Percentiles rank a stretch among this genome's conserved stretches.
Conservation (phyloP, 768 basidiomycete genomes). For the Boletellus ananas region DNA sequence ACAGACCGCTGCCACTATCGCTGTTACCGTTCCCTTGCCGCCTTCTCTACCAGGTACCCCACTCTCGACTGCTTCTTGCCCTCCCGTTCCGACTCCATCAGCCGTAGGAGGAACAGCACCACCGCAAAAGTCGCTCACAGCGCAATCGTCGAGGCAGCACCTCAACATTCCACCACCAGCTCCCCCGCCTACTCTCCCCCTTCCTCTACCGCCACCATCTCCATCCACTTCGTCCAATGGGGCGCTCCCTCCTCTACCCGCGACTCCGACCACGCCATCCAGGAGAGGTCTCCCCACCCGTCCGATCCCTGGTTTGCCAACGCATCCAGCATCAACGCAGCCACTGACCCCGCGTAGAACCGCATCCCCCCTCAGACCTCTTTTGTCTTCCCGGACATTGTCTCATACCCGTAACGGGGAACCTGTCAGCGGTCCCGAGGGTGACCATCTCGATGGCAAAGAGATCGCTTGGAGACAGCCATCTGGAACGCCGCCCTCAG, state of each 20-base stretch:
- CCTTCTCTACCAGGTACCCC: conserved; percentile 20
- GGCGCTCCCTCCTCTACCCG: neutral
- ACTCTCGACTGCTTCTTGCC: conserved; percentile 13
- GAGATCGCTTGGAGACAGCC: conserved; percentile 14
- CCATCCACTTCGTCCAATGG: conserved; percentile 4
- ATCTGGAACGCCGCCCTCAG: conserved; percentile 5
- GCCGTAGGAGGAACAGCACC: neutral
- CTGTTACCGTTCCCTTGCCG: conserved; percentile 12
- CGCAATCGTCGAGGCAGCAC: conserved; percentile 25
- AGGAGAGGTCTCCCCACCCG: conserved; percentile 15
- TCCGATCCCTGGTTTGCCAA: conserved; percentile 14
- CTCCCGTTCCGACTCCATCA: neutral
- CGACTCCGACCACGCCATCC: conserved; percentile 1
- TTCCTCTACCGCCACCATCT: conserved; percentile 27
- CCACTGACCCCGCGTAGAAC: conserved; percentile 13
- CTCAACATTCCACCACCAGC: conserved; percentile 27
- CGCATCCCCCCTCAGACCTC: conserved; percentile 22
- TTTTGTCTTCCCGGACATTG: conserved; percentile 14
- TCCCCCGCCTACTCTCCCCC: conserved; percentile 30
- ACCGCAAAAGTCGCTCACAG: conserved; percentile 7
- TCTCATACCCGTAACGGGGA: conserved; percentile 3
- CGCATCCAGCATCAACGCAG: conserved; percentile 5
- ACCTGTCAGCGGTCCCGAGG: neutral
- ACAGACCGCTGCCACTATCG: conserved; percentile 3
- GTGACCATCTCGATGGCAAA: conserved; percentile 7